phyloP scores from a whole-genome alignment of 495 filamentous ascomycete species.

The Astrocystis sublimbata region DNA sequence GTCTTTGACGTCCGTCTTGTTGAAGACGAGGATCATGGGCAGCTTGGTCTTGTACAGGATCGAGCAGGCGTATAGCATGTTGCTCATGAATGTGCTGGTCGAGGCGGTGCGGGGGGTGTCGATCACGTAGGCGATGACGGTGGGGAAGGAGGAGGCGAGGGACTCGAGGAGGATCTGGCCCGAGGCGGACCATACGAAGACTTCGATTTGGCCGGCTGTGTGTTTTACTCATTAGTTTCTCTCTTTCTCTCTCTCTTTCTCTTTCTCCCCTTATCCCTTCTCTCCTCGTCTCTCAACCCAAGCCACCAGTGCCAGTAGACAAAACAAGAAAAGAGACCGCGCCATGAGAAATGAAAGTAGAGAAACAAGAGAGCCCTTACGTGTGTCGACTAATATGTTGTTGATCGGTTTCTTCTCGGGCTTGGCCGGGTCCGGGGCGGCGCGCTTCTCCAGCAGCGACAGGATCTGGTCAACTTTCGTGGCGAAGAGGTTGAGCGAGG shows the following conservation, averaged over 20 bases:
- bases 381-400: conserved; percentile 90
- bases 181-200: conserved; percentile 95
- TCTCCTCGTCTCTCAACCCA: no score
- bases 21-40: conserved; percentile 98
- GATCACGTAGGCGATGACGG: conserved; percentile 94
- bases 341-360: no score
- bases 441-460: conserved; percentile 82
- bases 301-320: no score
- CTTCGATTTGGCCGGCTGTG: conserved; percentile 94
- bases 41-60: conserved; percentile 98
- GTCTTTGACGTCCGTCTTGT: conserved; percentile 94
- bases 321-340: no score
- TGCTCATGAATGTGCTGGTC: conserved; percentile 97
- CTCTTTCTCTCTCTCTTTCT: no score
- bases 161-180: conserved; percentile 93
- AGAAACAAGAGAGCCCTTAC: no score
- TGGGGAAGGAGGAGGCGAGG: conserved; percentile 89
- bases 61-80: conserved; percentile 98
- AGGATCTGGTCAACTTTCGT: conserved; percentile 98
- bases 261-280: no score
- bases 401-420: conserved; percentile 66
- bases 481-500: conserved; percentile 91
- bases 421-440: conserved; percentile 61
- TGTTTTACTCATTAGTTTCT: no score
- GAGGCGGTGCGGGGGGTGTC: conserved; percentile 91